These are phyloP conservation scores for Psilocybe tampanensis DNA, from an alignment of 768 basidiomycete genomes.

Conservation along the genomic window DNA sequence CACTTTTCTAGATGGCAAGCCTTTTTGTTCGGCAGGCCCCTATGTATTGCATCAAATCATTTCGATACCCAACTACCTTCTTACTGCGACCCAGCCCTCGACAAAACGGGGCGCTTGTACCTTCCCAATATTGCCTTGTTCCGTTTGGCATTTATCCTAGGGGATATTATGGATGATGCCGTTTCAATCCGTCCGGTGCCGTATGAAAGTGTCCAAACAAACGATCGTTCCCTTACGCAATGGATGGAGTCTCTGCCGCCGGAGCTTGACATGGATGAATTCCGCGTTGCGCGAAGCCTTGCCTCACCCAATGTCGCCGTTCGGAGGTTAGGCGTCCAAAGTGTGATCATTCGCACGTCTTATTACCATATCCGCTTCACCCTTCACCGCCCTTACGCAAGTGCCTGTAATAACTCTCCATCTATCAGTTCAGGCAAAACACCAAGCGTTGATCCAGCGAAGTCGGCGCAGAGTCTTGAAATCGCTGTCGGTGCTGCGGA, in stretches of 20 bases:
- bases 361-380: conserved; percentile 86
- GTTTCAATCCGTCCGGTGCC: conserved; percentile 80
- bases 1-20: conserved; percentile 71
- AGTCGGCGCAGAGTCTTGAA: conserved; percentile 63
- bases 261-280: conserved; percentile 79
- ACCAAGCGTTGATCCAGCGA: conserved; percentile 38
- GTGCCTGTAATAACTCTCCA: conserved; percentile 31
- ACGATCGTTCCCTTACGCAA: conserved; percentile 68
- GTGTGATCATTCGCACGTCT: conserved; percentile 76
- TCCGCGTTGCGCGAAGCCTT: conserved; percentile 69
- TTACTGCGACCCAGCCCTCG: conserved; percentile 62
- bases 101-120: conserved; percentile 66
- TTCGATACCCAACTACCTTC: conserved; percentile 82
- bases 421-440: conserved; percentile 23
- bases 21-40: conserved; percentile 83
- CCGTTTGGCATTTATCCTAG: conserved; percentile 74
- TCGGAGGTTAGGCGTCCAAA: conserved; percentile 76
- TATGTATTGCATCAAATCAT: conserved; percentile 76
- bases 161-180: conserved; percentile 85
- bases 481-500: conserved; percentile 78
- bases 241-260: conserved; percentile 80
- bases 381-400: conserved; percentile 78
- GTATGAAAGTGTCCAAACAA: conserved; percentile 71
- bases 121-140: conserved; percentile 78
- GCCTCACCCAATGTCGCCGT: conserved; percentile 60